Percentiles rank a stretch among this genome's conserved stretches.
phyloP scores from a whole-genome alignment of 164 flowering plant genomes.

The Liquidambar formosana region DNA sequence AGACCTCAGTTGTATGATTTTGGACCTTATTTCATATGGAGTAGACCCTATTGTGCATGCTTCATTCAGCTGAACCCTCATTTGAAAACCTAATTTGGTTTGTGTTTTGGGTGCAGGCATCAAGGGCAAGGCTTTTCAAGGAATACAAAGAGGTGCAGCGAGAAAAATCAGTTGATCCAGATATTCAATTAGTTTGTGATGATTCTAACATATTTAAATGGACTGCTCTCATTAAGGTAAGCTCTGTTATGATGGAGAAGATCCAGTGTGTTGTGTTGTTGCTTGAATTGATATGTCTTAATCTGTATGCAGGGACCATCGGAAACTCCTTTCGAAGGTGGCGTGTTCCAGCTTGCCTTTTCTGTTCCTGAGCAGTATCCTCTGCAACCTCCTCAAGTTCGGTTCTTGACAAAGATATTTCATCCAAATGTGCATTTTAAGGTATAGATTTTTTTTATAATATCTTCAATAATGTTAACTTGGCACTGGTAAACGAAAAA shows the following conservation, averaged over 20 bases:
- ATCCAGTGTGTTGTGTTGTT: not conserved
- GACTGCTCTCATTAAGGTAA: slow-evolving; percentile 94
- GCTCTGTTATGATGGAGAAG: slow-evolving; percentile 1
- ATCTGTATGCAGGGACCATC: slow-evolving; percentile 72
- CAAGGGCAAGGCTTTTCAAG: slow-evolving; percentile 90
- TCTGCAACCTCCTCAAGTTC: slow-evolving; percentile 96
- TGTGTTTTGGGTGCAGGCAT: slow-evolving; percentile 45
- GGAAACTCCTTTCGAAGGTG: slow-evolving; percentile 96
- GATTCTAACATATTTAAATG: slow-evolving; percentile 93
- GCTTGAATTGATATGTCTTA: slow-evolving; percentile 1
- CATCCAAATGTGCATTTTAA: slow-evolving; percentile 99
- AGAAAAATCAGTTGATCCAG: slow-evolving; percentile 85
- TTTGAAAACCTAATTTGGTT: no score
- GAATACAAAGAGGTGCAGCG: slow-evolving; percentile 95
- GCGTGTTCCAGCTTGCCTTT: slow-evolving; percentile 93
- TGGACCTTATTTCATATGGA: not conserved
- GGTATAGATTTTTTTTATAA: slow-evolving; percentile 37
- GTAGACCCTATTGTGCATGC: not conserved
- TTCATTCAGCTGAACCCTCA: not conserved
- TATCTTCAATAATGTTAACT: not conserved
- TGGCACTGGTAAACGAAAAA: not conserved
- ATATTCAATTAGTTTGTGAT: slow-evolving; percentile 90
- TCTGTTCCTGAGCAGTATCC: slow-evolving; percentile 97
- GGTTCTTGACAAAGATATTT: slow-evolving; percentile 92
- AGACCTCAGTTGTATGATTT: not conserved